These are phyloP conservation scores for Eucalyptus cloeziana DNA, from an alignment of 345 rosid species.

Conservation along the genomic window DNA sequence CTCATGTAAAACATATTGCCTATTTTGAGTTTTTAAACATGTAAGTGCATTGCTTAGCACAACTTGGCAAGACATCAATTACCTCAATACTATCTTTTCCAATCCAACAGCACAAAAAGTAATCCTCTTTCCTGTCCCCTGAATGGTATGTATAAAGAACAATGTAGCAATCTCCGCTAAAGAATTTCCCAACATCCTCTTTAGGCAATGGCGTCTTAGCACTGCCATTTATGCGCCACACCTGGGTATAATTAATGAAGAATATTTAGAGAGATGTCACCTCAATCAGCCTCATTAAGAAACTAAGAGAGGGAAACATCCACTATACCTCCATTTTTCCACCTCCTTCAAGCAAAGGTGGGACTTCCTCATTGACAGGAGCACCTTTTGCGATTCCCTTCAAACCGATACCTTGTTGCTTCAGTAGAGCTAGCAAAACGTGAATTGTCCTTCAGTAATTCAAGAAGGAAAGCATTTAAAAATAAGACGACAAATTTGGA, in stretches of 20 bases:
- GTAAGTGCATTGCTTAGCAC: background rate
- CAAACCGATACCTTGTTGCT: slow-evolving; percentile 91
- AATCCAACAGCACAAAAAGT: slow-evolving; percentile 86
- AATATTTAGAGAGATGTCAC: background rate
- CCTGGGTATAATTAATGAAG: slow-evolving; percentile 30
- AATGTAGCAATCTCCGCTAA: slow-evolving; percentile 92
- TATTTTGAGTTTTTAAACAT: background rate
- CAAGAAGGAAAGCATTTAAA: background rate
- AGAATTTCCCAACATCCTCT: slow-evolving; percentile 89
- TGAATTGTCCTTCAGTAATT: slow-evolving; percentile 6
- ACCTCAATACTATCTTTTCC: slow-evolving; percentile 92
- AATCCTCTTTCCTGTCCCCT: slow-evolving; percentile 97
- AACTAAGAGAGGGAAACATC: background rate
- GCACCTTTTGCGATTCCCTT: slow-evolving; percentile 68
- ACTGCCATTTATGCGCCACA: slow-evolving; percentile 79
- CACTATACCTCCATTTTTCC: slow-evolving; percentile 90
- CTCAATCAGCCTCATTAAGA: background rate
- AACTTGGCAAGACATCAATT: slow-evolving; percentile 3
- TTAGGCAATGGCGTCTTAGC: slow-evolving; percentile 65
- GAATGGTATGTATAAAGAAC: slow-evolving; percentile 82
- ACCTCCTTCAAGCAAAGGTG: slow-evolving; percentile 90
- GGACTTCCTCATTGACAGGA: slow-evolving; percentile 82
- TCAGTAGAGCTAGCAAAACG: slow-evolving; percentile 58
- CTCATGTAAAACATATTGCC: background rate
- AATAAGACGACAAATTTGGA: background rate